phyloP scores from a whole-genome alignment of 2,329 filamentous ascomycete genomes.

The Calonectria henricotiae region DNA sequence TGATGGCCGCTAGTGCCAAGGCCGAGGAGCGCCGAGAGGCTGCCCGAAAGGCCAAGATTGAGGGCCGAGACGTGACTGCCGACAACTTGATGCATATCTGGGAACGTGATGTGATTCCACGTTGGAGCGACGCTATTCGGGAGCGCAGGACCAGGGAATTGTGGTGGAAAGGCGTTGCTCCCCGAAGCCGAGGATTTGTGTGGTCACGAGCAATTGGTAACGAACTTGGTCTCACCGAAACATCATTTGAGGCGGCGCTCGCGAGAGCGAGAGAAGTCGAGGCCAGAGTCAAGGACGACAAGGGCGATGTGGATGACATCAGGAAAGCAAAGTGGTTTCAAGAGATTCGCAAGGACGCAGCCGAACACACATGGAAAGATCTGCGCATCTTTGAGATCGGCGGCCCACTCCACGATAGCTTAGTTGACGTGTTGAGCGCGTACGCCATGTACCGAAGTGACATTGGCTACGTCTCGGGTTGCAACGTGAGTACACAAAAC shows the following conservation, averaged over 20 bases:
- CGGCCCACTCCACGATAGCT: slow-evolving; percentile 77
- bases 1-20: slow-evolving; percentile 79
- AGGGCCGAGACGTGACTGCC: slow-evolving; percentile 70
- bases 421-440: slow-evolving; percentile 83
- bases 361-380: slow-evolving; percentile 78
- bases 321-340: slow-evolving; percentile 74
- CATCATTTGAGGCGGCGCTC: slow-evolving; percentile 81
- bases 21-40: slow-evolving; percentile 74
- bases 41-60: slow-evolving; percentile 67
- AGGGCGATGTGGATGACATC: slow-evolving; percentile 69
- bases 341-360: slow-evolving; percentile 76
- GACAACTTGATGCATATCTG: slow-evolving; percentile 76
- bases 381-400: slow-evolving; percentile 80
- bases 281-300: slow-evolving; percentile 68
- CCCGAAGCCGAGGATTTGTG: slow-evolving; percentile 78
- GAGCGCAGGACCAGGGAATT: slow-evolving; percentile 81
- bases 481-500: slow-evolving; percentile 73
- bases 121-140: slow-evolving; percentile 81
- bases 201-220: slow-evolving; percentile 84
- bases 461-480: slow-evolving; percentile 83
- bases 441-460: slow-evolving; percentile 89
- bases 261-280: slow-evolving; percentile 77
- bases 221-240: slow-evolving; percentile 77
- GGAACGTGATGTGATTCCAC: slow-evolving; percentile 83
- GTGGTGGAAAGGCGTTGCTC: slow-evolving; percentile 87